These are phyloP conservation scores for Coleophoma cylindrospora DNA, from an alignment of 2,329 filamentous ascomycete species.

Conservation along the genomic window DNA sequence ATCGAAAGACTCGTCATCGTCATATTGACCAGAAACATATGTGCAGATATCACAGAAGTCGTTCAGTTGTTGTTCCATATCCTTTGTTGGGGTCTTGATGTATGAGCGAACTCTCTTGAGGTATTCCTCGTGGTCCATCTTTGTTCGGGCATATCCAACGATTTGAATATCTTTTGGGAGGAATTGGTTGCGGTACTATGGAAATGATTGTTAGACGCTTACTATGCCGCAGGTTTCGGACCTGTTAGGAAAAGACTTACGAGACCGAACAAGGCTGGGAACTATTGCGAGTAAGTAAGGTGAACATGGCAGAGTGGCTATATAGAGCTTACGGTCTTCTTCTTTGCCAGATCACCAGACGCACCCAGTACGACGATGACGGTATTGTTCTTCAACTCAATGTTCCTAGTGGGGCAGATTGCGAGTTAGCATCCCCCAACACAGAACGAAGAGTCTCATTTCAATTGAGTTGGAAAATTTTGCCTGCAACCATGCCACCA, in stretches of 20 bases:
- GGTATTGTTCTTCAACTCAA: slow-evolving; percentile 98
- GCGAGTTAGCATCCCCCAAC: slow-evolving; percentile 30
- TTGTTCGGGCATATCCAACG: slow-evolving; percentile 97
- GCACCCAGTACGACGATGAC: slow-evolving; percentile 94
- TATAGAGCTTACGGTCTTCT: slow-evolving; percentile 76
- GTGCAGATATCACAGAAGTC: slow-evolving; percentile 85
- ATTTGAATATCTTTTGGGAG: slow-evolving; percentile 95
- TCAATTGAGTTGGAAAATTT: slow-evolving; percentile 13
- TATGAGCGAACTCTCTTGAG: slow-evolving; percentile 92
- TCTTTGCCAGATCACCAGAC: slow-evolving; percentile 97
- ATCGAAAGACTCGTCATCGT: slow-evolving; percentile 91
- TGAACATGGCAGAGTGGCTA: background rate
- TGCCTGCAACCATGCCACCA: background rate
- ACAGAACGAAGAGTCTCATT: slow-evolving; percentile 14
- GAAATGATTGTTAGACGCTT: slow-evolving; percentile 10
- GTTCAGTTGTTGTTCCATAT: slow-evolving; percentile 90
- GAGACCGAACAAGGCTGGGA: slow-evolving; percentile 93
- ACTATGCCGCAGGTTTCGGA: background rate
- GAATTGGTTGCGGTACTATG: slow-evolving; percentile 96
- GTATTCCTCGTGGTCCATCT: slow-evolving; percentile 98
- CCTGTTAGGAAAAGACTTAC: slow-evolving; percentile 52
- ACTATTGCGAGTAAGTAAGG: slow-evolving; percentile 49
- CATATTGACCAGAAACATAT: slow-evolving; percentile 96
- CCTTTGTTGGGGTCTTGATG: slow-evolving; percentile 98
- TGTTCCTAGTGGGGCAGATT: slow-evolving; percentile 49